Percentiles rank a stretch among this genome's conserved stretches.
These are phyloP conservation scores for Tritrichomonas foetus DNA, from an alignment of 208 protist genomes.

Conservation along the genomic window DNA sequence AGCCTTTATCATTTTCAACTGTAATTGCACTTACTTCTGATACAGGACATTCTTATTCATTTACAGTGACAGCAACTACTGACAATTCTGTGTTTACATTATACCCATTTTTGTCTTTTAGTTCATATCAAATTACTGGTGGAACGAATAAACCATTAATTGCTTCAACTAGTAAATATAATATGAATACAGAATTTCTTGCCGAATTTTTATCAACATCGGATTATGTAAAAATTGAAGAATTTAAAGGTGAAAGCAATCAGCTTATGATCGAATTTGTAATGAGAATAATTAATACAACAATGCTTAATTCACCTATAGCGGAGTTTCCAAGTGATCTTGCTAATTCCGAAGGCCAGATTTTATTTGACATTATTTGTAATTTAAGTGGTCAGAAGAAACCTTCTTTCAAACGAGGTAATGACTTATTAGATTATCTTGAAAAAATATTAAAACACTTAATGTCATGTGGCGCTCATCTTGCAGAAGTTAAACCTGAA, in stretches of 20 bases:
- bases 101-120: neutral
- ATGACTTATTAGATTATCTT: too few species aligned
- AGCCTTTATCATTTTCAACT: constrained; percentile 27
- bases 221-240: neutral
- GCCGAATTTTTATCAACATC: neutral
- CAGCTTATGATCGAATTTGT: neutral
- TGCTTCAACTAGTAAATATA: neutral
- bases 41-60: neutral
- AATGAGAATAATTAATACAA: neutral
- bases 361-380: neutral
- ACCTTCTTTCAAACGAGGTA: too few species aligned
- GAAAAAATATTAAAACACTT: neutral
- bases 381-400: neutral
- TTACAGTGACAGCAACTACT: neutral
- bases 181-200: neutral
- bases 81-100: neutral
- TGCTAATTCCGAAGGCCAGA: neutral
- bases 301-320: neutral
- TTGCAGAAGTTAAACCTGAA: neutral
- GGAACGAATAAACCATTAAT: neutral
- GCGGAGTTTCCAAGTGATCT: neutral
- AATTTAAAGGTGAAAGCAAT: neutral
- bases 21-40: neutral
- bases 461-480: neutral
- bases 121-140: neutral